phyloP scores from a whole-genome alignment of 768 basidiomycete species.

The Naganishia onofrii region DNA sequence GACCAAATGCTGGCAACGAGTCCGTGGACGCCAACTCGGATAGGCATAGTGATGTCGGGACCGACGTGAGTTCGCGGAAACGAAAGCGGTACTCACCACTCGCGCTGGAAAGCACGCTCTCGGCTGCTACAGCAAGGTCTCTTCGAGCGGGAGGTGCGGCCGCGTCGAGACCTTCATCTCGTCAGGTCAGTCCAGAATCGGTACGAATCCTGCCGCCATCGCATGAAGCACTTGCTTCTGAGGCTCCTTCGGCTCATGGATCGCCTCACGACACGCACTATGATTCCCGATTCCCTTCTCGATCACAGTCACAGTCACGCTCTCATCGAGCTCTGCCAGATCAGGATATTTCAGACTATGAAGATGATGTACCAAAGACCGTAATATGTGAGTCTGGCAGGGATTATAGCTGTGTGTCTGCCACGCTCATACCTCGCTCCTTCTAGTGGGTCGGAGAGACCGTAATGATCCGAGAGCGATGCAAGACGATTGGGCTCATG shows the following conservation, averaged over 20 bases:
- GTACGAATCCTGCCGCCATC: not conserved
- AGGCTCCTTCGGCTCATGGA: not conserved
- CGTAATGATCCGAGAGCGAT: constrained; percentile 14
- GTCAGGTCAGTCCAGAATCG: not conserved
- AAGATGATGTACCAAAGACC: constrained; percentile 8
- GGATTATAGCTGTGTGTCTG: too few relatives aligned
- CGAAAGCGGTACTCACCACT: constrained; percentile 15
- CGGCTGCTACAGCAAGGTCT: not conserved
- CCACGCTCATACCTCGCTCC: too few relatives aligned
- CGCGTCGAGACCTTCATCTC: constrained; percentile 2
- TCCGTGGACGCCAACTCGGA: constrained; percentile 13
- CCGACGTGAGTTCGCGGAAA: constrained; percentile 13
- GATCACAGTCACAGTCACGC: constrained; percentile 12
- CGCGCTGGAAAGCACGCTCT: not conserved
- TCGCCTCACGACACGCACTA: not conserved
- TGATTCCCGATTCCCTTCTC: not conserved
- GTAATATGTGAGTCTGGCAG: constrained; percentile 5
- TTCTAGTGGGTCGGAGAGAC: constrained; percentile 12
- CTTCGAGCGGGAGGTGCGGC: not conserved
- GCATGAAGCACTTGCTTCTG: not conserved
- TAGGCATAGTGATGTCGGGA: constrained; percentile 18
- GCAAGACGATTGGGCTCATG: constrained; percentile 26
- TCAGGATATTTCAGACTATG: constrained; percentile 10
- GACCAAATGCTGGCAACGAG: constrained; percentile 3
- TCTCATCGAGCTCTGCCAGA: not conserved